Evolutionary conservation across 768 basidiomycete species (phyloP).

Genomic region (Suillus clintonianus): DNA sequence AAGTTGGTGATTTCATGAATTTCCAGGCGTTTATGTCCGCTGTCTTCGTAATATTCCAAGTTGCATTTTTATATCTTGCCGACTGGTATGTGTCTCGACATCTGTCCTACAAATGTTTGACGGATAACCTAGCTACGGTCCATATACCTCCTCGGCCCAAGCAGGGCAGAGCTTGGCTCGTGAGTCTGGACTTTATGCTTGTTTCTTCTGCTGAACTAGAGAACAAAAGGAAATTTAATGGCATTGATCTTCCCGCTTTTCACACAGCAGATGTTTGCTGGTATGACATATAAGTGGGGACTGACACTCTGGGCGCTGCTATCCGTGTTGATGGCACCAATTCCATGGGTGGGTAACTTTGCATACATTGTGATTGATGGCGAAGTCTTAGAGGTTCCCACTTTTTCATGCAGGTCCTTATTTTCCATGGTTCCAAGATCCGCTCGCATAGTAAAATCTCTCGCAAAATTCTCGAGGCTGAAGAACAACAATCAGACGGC

Average conservation of each 20-base stretch:
- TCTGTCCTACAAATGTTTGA: neutral
- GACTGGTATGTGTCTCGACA: constrained; percentile 42
- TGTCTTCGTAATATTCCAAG: constrained; percentile 45
- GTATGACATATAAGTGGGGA: constrained; percentile 51
- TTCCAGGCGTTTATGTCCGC: constrained; percentile 42
- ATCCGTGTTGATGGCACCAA: constrained; percentile 42
- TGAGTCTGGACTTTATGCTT: constrained; percentile 16
- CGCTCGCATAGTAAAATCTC: constrained; percentile 30
- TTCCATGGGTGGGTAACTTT: constrained; percentile 42
- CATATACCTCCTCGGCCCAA: constrained; percentile 55
- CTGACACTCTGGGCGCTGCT: constrained; percentile 43
- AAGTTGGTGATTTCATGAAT: constrained; percentile 4
- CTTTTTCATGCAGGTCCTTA: constrained; percentile 19
- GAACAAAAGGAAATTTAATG: constrained; percentile 36
- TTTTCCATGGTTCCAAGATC: constrained; percentile 34
- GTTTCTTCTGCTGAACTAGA: neutral
- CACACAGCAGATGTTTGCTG: constrained; percentile 46
- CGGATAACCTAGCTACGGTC: constrained; percentile 34
- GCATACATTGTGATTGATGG: neutral
- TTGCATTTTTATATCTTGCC: constrained; percentile 50
- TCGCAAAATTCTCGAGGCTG: constrained; percentile 18
- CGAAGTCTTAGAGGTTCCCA: neutral
- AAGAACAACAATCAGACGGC: neutral
- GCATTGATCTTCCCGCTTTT: constrained; percentile 53
- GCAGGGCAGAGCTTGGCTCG: constrained; percentile 54